A percentile compares a stretch with the other conserved stretches of the same genome.
phyloP scores from a whole-genome alignment of 1,284 basidiomycete species.

The Ustilago curta region DNA sequence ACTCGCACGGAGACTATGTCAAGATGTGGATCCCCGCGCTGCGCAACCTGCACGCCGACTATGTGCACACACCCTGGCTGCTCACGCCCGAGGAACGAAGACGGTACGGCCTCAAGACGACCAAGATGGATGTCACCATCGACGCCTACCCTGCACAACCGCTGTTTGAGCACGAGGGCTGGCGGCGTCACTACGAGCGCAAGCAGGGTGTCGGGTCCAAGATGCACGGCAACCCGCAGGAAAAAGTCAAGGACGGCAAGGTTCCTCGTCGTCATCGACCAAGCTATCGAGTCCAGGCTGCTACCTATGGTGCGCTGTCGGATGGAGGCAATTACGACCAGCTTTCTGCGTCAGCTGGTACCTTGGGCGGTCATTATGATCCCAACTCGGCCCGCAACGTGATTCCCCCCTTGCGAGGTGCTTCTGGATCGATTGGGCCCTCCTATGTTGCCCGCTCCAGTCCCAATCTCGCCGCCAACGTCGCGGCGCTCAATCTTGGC shows the following conservation, averaged over 20 bases:
- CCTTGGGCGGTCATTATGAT: conserved; percentile 8
- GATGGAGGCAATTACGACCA: conserved; percentile 28
- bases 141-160: conserved; percentile 59
- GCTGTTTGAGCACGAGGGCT: conserved; percentile 58
- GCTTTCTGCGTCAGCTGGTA: conserved; percentile 41
- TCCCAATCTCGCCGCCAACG: conserved; percentile 12
- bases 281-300: conserved; percentile 27
- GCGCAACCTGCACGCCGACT: conserved; percentile 66
- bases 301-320: conserved; percentile 39
- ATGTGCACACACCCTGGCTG: conserved; percentile 66
- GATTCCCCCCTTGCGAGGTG: conserved; percentile 39
- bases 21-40: conserved; percentile 73
- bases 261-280: conserved; percentile 52
- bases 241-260: conserved; percentile 64
- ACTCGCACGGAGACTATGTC: conserved; percentile 72
- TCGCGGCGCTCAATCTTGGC: conserved; percentile 27
- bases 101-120: conserved; percentile 60
- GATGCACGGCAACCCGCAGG: conserved; percentile 65
- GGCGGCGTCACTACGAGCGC: conserved; percentile 61
- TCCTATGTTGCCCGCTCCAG: conserved; percentile 23
- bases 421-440: conserved; percentile 39
- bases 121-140: conserved; percentile 57
- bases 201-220: conserved; percentile 62
- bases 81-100: conserved; percentile 53
- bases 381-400: conserved; percentile 30